Evolutionary conservation across 73 alveolate genomes (phyloP), one percentile per base, ranked within the genome.

Genomic region (Urostyla sp.): DNA sequence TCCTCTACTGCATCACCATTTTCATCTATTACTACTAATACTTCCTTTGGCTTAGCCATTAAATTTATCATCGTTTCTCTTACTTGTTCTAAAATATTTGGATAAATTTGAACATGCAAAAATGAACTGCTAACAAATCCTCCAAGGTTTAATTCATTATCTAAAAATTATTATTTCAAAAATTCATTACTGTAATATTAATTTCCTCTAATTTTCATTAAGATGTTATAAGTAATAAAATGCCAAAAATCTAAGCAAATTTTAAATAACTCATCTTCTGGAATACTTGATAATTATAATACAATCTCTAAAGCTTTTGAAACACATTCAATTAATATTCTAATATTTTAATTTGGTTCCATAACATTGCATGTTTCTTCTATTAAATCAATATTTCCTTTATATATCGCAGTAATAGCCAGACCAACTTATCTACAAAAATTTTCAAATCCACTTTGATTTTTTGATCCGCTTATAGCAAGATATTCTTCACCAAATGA

Each of bases 11-110:
- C 94, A 5, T 89, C 75, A 1, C 98, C 98, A 61, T 79, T 84
- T 49, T 94, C 98, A 80, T 94, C 98, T 8, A 92, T 88, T 31
- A 91, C 90, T 13, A 97, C 94, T 61, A 94, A 92, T 5, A 97
- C 99, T 93, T 97, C 99, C 61, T 92, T 55, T n/a, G 99, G 99
- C 78, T 97, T 97, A 13, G 97, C 98, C 99, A 96, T 97, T 74
- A 85, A 90, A 43, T 89, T 69, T n/a, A 97, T 88, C 15, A 91
- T 57, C 28, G 85, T 75, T 50, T 59, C 74, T 52, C 98, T 74
- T 7, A 97, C 88, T 57, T 90, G 67, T 45, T 84, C 94, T 0
- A 96, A 76, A 21, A 79, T 84, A 35, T 72, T 38, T 27, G 92
- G 92, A 66, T 80, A 91, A 40, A 87, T 66, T 51, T 80, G 73